phyloP scores from a whole-genome alignment of 768 basidiomycete species.

The Tylopilus vinaceipallidus region DNA sequence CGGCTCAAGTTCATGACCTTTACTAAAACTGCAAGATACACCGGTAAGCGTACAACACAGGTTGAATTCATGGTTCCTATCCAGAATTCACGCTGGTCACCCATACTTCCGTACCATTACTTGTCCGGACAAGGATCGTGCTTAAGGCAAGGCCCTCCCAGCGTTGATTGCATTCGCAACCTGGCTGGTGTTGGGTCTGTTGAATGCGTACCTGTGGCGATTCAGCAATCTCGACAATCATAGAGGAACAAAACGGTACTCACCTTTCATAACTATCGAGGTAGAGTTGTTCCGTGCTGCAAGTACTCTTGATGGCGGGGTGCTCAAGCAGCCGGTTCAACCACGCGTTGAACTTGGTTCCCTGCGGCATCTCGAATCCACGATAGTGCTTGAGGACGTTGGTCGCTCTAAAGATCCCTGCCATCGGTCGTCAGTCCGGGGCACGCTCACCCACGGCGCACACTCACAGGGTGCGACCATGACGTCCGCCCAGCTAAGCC shows the following conservation, averaged over 20 bases:
- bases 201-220: constrained; percentile 62
- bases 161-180: constrained; percentile 75
- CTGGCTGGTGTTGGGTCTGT: constrained; percentile 74
- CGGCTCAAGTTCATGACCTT: neutral
- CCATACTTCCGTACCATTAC: too few species aligned
- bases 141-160: constrained; percentile 60
- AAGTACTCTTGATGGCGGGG: constrained; percentile 63
- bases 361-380: constrained; percentile 55
- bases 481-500: constrained; percentile 62
- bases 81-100: too few species aligned
- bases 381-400: constrained; percentile 67
- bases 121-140: neutral
- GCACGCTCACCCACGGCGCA: neutral
- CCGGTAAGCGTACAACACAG: neutral
- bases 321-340: constrained; percentile 53
- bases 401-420: constrained; percentile 68
- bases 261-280: constrained; percentile 72
- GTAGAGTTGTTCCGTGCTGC: constrained; percentile 66
- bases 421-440: neutral
- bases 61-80: neutral
- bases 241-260: constrained; percentile 5
- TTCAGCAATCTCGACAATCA: neutral
- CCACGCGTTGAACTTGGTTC: constrained; percentile 51
- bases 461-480: constrained; percentile 69
- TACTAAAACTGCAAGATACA: neutral